Evolutionary conservation across 2,329 filamentous ascomycete genomes (phyloP).

Genomic region (Colletotrichum costaricense): DNA sequence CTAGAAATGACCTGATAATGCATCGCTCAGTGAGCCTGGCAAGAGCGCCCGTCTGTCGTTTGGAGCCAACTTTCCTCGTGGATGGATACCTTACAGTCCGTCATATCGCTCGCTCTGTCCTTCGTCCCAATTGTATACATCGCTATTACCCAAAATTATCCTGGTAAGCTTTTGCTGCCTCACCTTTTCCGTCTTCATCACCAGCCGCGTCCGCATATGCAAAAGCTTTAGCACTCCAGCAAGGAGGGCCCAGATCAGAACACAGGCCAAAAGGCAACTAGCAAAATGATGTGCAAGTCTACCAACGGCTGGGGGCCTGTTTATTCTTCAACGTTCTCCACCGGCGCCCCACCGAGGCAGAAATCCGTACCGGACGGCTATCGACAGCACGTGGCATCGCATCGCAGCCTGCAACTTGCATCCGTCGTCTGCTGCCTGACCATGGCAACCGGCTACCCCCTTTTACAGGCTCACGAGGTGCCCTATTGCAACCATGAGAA

Average conservation of each 20-base stretch:
- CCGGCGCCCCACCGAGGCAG: neutral
- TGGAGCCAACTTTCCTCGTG: neutral
- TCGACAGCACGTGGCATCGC: conserved; percentile 14
- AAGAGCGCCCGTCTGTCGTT: neutral
- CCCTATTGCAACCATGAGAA: neutral
- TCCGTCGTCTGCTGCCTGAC: neutral
- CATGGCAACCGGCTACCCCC: too few species aligned
- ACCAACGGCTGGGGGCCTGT: neutral
- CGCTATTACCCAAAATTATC: neutral
- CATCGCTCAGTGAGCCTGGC: neutral
- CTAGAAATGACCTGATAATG: neutral
- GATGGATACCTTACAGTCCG: too few species aligned
- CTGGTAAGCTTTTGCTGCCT: neutral
- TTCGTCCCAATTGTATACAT: too few species aligned
- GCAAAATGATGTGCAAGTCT: neutral
- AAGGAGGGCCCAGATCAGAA: neutral
- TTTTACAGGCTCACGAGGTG: neutral
- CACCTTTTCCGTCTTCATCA: neutral
- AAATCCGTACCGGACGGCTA: neutral
- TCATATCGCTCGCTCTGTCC: too few species aligned
- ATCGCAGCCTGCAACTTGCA: neutral
- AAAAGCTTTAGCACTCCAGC: neutral
- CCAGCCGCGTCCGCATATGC: neutral
- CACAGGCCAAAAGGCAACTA: neutral
- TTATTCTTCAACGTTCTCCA: neutral